These are phyloP conservation scores for Cubamyces lactineus DNA, from an alignment of 768 basidiomycete genomes.

Conservation along the genomic window DNA sequence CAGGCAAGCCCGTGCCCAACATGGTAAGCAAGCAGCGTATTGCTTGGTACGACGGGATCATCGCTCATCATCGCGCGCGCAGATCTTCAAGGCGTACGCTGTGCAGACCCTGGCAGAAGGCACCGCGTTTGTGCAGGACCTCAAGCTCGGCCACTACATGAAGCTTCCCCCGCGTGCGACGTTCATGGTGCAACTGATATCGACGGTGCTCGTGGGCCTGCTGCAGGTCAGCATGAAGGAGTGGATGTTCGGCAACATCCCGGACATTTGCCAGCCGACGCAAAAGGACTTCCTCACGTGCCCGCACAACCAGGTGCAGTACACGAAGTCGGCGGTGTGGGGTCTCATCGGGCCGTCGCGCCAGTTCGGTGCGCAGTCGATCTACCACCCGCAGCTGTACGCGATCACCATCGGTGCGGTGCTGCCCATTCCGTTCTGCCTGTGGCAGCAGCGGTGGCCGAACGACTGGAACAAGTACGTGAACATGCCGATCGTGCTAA, in stretches of 20 bases:
- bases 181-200: constrained; percentile 78
- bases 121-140: constrained; percentile 80
- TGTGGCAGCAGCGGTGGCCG: constrained; percentile 80
- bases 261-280: constrained; percentile 63
- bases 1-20: constrained; percentile 88
- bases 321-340: constrained; percentile 91
- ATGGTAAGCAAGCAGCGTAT: constrained; percentile 58
- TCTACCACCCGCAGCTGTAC: constrained; percentile 81
- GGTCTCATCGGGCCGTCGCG: constrained; percentile 79
- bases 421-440: constrained; percentile 86
- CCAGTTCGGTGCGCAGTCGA: constrained; percentile 68
- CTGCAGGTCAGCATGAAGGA: constrained; percentile 80
- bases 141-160: constrained; percentile 94
- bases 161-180: constrained; percentile 93
- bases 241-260: constrained; percentile 80
- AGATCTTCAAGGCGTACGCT: constrained; percentile 85
- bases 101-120: constrained; percentile 80
- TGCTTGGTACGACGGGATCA: neutral
- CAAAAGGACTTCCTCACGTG: constrained; percentile 77
- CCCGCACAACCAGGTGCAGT: constrained; percentile 86
- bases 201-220: constrained; percentile 73
- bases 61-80: constrained; percentile 6
- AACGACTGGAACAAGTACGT: constrained; percentile 79
- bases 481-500: constrained; percentile 83
- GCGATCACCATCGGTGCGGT: constrained; percentile 79